These are phyloP conservation scores for Parathielavia appendiculata DNA, from an alignment of 495 filamentous ascomycete genomes.

Conservation along the genomic window DNA sequence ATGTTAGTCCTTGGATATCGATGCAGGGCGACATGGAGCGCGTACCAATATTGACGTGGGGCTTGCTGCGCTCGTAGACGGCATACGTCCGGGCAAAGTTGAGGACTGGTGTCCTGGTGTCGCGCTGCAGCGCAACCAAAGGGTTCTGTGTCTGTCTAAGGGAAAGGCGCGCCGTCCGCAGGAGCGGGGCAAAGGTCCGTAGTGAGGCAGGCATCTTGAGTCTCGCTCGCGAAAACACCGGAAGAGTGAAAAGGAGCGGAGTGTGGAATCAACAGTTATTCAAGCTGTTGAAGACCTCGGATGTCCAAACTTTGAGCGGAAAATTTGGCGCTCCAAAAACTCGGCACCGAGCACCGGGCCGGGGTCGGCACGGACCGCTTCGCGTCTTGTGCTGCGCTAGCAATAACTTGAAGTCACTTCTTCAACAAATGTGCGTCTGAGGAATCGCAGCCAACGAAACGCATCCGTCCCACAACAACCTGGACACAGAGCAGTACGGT, in stretches of 20 bases:
- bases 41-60: conserved; percentile 95
- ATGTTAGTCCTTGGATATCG: conserved; percentile 16
- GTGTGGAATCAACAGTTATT: conserved; percentile 19
- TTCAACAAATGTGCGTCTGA: no score
- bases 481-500: no score
- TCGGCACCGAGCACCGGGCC: neutral
- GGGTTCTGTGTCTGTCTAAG: conserved; percentile 62
- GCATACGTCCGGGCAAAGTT: conserved; percentile 69
- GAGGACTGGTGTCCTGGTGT: conserved; percentile 61
- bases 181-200: conserved; percentile 61
- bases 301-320: conserved; percentile 1
- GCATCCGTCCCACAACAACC: no score
- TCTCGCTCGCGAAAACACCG: conserved; percentile 27
- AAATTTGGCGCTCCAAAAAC: conserved; percentile 26
- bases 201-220: conserved; percentile 59
- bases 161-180: conserved; percentile 62
- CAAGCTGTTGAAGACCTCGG: conserved; percentile 3
- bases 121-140: conserved; percentile 52
- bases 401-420: no score
- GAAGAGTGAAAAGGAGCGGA: conserved; percentile 29
- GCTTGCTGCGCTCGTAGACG: conserved; percentile 85
- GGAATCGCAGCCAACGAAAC: no score
- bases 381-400: conserved; percentile 13
- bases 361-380: conserved; percentile 11
- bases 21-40: conserved; percentile 1